Conservation (phyloP, 805 yeast genomes). For the Scheffersomyces stipitis region DNA sequence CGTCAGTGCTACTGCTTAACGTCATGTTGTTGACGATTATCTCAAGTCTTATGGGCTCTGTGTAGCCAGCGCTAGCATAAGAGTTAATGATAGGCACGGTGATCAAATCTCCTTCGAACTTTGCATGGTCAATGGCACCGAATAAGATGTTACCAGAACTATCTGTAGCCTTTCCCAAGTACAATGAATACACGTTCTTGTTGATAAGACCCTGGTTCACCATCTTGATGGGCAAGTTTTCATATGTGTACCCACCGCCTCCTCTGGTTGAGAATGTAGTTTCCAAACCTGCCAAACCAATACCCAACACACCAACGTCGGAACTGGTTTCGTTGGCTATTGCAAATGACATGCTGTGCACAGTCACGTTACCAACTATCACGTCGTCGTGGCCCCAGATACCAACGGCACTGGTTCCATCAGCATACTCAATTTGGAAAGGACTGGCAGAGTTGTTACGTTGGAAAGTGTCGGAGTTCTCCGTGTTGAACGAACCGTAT, state of each 20-base stretch:
- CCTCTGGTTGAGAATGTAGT: constrained; percentile 39
- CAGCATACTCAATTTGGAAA: constrained; percentile 50
- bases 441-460: constrained; percentile 39
- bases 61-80: constrained; percentile 26
- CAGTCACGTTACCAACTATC: constrained; percentile 45
- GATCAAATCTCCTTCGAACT: constrained; percentile 32
- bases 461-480: constrained; percentile 36
- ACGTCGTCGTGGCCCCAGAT: constrained; percentile 64
- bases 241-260: constrained; percentile 26
- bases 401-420: constrained; percentile 48
- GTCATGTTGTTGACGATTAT: constrained; percentile 45
- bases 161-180: constrained; percentile 26
- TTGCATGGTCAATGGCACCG: constrained; percentile 46
- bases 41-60: constrained; percentile 46
- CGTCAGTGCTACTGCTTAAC: constrained; percentile 8
- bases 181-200: constrained; percentile 37
- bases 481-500: constrained; percentile 50
- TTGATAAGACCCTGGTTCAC: constrained; percentile 30
- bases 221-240: constrained; percentile 39
- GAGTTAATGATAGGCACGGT: constrained; percentile 46
- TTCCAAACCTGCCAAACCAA: constrained; percentile 71
- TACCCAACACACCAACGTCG: constrained; percentile 63
- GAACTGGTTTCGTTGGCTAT: constrained; percentile 51
- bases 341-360: constrained; percentile 64
- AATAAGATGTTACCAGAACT: constrained; percentile 35